Evolutionary conservation across 306 rosid species (phyloP).

Genomic region (Cicer bijugum): DNA sequence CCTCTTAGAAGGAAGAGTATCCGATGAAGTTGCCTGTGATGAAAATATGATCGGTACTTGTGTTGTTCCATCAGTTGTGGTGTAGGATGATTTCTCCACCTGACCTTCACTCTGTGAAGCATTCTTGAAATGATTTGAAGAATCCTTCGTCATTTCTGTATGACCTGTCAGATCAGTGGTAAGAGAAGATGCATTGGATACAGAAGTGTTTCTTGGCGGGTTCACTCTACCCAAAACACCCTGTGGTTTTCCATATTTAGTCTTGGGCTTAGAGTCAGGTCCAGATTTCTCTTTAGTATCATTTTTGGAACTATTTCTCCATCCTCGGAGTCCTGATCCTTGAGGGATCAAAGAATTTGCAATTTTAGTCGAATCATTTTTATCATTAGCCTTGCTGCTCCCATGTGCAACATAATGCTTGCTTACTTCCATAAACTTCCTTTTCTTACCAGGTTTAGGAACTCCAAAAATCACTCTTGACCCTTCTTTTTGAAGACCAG

Average conservation of each 20-base stretch:
- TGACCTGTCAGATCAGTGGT: constrained; percentile 49
- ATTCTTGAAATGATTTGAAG: constrained; percentile 56
- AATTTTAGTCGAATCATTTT: constrained; percentile 64
- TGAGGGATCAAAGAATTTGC: constrained; percentile 71
- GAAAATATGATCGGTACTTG: constrained; percentile 63
- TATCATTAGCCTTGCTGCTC: constrained; percentile 58
- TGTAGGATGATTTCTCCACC: constrained; percentile 53
- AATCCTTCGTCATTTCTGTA: constrained; percentile 57
- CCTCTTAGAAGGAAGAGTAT: constrained; percentile 57
- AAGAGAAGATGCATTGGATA: constrained; percentile 48
- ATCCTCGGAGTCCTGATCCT: constrained; percentile 66
- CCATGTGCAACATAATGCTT: constrained; percentile 78
- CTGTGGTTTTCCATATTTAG: constrained; percentile 62
- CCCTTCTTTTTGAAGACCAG: constrained; percentile 87
- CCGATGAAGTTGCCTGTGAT: constrained; percentile 56
- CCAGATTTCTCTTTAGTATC: constrained; percentile 64
- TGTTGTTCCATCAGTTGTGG: constrained; percentile 56
- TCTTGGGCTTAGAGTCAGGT: constrained; percentile 67
- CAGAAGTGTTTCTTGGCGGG: constrained; percentile 48
- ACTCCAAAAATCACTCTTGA: constrained; percentile 80
- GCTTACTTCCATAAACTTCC: constrained; percentile 98
- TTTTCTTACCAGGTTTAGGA: constrained; percentile 96
- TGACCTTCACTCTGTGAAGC: constrained; percentile 54
- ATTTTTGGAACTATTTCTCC: constrained; percentile 65
- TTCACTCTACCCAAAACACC: constrained; percentile 50